Conservation (phyloP, 495 filamentous ascomycete genomes). For the Penicillium coprophilum region DNA sequence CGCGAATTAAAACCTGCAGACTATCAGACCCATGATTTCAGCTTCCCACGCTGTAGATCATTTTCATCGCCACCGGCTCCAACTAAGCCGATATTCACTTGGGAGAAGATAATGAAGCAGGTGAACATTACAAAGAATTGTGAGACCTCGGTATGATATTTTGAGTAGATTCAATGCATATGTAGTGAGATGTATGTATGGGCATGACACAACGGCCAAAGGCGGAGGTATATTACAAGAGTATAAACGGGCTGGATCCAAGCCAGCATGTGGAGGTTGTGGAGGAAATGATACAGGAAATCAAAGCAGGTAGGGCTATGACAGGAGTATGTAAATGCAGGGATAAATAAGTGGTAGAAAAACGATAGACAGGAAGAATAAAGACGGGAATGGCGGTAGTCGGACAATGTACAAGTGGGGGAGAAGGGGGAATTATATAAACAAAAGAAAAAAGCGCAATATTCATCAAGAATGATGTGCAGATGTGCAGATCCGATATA, state of each 20-base stretch:
- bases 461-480: slow-evolving; percentile 22
- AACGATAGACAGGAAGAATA: slow-evolving; percentile 18
- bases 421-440: slow-evolving; percentile 20
- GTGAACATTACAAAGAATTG: not conserved
- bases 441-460: slow-evolving; percentile 37
- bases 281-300: slow-evolving; percentile 16
- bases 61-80: not conserved
- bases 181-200: slow-evolving; percentile 29
- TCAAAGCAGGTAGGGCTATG: slow-evolving; percentile 9
- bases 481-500: slow-evolving; percentile 18
- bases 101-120: not conserved
- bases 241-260: slow-evolving; percentile 28
- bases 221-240: slow-evolving; percentile 44
- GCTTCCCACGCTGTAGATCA: not conserved
- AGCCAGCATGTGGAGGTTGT: slow-evolving; percentile 20
- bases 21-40: not conserved
- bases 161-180: slow-evolving; percentile 4
- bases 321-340: slow-evolving; percentile 23
- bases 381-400: slow-evolving; percentile 13
- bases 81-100: not conserved
- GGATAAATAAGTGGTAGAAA: slow-evolving; percentile 22
- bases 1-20: not conserved
- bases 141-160: not conserved
- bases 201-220: slow-evolving; percentile 22
- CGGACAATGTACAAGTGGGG: slow-evolving; percentile 29